A percentile compares a stretch with the other conserved stretches of the same genome.
These are phyloP conservation scores for Phoenix dactylifera DNA, from an alignment of 176 grass and related monocot genomes.

Conservation along the genomic window DNA sequence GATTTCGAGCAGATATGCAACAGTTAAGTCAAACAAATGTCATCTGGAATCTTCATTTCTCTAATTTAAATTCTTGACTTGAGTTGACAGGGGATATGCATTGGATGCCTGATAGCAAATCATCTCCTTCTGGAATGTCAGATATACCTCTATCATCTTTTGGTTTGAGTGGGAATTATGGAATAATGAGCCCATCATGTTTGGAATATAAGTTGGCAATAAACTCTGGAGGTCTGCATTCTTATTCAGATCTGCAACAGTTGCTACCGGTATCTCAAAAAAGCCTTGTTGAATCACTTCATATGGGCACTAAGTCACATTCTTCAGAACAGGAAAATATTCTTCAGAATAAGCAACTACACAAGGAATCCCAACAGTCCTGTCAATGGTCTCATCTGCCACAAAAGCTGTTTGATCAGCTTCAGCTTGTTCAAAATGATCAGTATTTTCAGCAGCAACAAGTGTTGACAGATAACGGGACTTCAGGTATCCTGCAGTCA, in stretches of 20 bases:
- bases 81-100: constrained; percentile 29
- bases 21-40: not conserved
- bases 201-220: constrained; percentile 11
- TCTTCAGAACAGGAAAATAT: not conserved
- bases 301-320: not conserved
- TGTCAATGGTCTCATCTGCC: not conserved
- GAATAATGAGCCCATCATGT: constrained; percentile 10
- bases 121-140: constrained; percentile 28
- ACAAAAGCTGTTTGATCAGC: not conserved
- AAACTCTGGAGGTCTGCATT: not conserved
- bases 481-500: not conserved
- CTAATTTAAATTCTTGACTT: constrained; percentile 18
- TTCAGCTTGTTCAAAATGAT: not conserved
- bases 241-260: constrained; percentile 16
- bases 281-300: not conserved
- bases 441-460: constrained; percentile 1
- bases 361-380: not conserved
- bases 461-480: not conserved
- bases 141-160: constrained; percentile 19
- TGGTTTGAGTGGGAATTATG: constrained; percentile 32
- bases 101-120: constrained; percentile 29
- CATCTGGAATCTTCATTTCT: constrained; percentile 1
- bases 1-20: not conserved
- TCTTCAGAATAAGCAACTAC: not conserved
- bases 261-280: not conserved